Conservation (phyloP, 257 asterid genomes). For the Capsicum chinense region DNA sequence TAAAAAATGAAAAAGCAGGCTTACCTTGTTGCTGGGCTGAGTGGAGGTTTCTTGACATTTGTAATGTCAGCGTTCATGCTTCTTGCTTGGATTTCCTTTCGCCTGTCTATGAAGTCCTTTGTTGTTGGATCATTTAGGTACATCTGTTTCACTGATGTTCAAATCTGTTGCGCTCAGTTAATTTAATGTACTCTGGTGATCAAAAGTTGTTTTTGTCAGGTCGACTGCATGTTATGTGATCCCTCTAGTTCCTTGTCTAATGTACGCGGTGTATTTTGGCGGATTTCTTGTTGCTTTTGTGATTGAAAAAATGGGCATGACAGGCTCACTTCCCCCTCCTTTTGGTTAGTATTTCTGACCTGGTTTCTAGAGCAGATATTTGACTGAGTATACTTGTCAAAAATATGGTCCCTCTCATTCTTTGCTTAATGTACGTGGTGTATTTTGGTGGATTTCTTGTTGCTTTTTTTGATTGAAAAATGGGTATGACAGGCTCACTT, state of each 20-base stretch:
- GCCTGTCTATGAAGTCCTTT: slow-evolving; percentile 57
- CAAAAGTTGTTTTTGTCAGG: slow-evolving; percentile 59
- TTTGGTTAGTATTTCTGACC: slow-evolving; percentile 64
- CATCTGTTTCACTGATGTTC: slow-evolving; percentile 17
- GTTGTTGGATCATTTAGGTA: slow-evolving; percentile 83
- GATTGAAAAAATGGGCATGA: slow-evolving; percentile 99
- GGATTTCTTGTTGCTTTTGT: slow-evolving; percentile 80
- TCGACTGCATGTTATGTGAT: slow-evolving; percentile 75
- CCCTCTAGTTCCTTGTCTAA: slow-evolving; percentile 75
- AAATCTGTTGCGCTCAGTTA: slow-evolving; percentile 12
- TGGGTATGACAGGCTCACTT: slow-evolving; percentile 90
- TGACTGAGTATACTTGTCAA: slow-evolving; percentile 4
- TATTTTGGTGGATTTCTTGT: slow-evolving; percentile 92
- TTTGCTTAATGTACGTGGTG: slow-evolving; percentile 66
- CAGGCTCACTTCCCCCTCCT: slow-evolving; percentile 92
- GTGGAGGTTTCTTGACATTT: slow-evolving; percentile 90
- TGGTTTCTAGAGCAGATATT: slow-evolving; percentile 24
- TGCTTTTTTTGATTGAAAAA: slow-evolving; percentile 81
- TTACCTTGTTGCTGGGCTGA: slow-evolving; percentile 72
- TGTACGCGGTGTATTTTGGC: slow-evolving; percentile 82
- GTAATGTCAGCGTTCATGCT: slow-evolving; percentile 70
- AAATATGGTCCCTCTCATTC: slow-evolving; percentile 52
- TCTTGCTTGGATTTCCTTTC: slow-evolving; percentile 80
- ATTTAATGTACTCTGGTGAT: slow-evolving; percentile 35
- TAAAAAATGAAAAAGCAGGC: slow-evolving; percentile 56